These are phyloP conservation scores for Sclerotinia trifoliorum DNA, from an alignment of 2,329 filamentous ascomycete species.

Conservation along the genomic window DNA sequence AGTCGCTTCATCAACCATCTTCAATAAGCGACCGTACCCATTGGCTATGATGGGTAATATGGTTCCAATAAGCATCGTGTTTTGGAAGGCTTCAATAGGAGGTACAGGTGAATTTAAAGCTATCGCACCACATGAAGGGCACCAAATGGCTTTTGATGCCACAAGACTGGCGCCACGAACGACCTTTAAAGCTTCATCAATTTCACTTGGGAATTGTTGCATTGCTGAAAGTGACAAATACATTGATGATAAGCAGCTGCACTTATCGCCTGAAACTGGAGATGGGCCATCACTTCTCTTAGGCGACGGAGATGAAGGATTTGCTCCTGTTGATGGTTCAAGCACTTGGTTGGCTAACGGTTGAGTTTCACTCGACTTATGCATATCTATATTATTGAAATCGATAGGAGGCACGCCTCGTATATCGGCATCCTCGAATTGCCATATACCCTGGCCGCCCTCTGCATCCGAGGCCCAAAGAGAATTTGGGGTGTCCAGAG, in stretches of 20 bases:
- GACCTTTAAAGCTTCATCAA: constrained; percentile 32
- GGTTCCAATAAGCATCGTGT: constrained; percentile 57
- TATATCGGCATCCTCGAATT: constrained; percentile 30
- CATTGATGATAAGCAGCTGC: constrained; percentile 37
- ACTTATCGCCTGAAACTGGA: constrained; percentile 24
- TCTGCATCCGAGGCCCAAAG: constrained; percentile 12
- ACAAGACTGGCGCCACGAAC: constrained; percentile 35
- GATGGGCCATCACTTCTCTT: constrained; percentile 25
- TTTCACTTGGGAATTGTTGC: constrained; percentile 36
- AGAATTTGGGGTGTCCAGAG: background rate
- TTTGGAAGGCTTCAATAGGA: constrained; percentile 55
- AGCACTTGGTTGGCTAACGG: constrained; percentile 13
- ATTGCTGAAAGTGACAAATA: constrained; percentile 38
- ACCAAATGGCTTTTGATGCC: constrained; percentile 51
- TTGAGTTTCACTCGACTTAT: constrained; percentile 10
- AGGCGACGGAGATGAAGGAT: constrained; percentile 27
- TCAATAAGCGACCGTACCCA: constrained; percentile 55
- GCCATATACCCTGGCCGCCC: constrained; percentile 27
- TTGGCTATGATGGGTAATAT: constrained; percentile 58
- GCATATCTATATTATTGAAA: constrained; percentile 29
- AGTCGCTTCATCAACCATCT: constrained; percentile 54
- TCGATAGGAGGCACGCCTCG: constrained; percentile 28
- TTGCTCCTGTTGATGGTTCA: constrained; percentile 21
- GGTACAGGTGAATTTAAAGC: constrained; percentile 42
- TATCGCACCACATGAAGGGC: constrained; percentile 49